Conservation (phyloP, 2,329 filamentous ascomycete species). For the Alternaria arbusti region DNA sequence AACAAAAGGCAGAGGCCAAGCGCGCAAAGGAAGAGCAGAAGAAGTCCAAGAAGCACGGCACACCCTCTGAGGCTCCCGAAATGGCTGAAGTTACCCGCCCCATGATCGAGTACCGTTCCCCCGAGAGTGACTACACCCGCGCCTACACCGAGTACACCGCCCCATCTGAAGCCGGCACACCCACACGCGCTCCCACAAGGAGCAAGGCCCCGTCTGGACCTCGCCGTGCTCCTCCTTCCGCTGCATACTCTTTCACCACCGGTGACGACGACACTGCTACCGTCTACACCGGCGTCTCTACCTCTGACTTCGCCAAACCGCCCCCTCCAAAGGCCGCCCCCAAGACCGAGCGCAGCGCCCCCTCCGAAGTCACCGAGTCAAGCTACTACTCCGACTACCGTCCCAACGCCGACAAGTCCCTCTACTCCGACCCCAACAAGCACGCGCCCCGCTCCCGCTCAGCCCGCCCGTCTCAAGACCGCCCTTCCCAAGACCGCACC, state of each 20-base stretch:
- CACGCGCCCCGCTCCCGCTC: conserved; percentile 28
- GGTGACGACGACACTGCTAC: conserved; percentile 53
- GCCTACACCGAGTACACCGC: conserved; percentile 38
- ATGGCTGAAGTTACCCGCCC: conserved; percentile 36
- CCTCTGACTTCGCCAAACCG: conserved; percentile 44
- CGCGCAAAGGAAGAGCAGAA: conserved; percentile 52
- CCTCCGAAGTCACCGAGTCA: conserved; percentile 40
- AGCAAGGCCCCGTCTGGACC: conserved; percentile 22
- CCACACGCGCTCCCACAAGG: conserved; percentile 23
- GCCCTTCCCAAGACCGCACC: conserved; percentile 6
- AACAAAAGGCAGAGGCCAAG: conserved; percentile 45
- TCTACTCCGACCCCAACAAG: conserved; percentile 28
- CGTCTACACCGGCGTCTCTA: conserved; percentile 51
- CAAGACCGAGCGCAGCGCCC: conserved; percentile 14
- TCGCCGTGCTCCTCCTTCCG: conserved; percentile 45
- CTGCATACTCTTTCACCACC: conserved; percentile 57
- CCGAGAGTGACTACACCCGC: conserved; percentile 27
- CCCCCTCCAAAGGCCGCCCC: conserved; percentile 18
- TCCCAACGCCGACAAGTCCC: conserved; percentile 43
- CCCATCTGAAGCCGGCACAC: conserved; percentile 27
- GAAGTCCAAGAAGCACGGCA: conserved; percentile 49
- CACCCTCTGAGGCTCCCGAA: conserved; percentile 38
- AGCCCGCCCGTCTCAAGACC: conserved; percentile 19
- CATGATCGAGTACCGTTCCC: conserved; percentile 28
- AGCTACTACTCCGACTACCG: conserved; percentile 52